These are phyloP conservation scores for Penicillium brevicompactum DNA, from an alignment of 2,329 filamentous ascomycete genomes.

Conservation along the genomic window DNA sequence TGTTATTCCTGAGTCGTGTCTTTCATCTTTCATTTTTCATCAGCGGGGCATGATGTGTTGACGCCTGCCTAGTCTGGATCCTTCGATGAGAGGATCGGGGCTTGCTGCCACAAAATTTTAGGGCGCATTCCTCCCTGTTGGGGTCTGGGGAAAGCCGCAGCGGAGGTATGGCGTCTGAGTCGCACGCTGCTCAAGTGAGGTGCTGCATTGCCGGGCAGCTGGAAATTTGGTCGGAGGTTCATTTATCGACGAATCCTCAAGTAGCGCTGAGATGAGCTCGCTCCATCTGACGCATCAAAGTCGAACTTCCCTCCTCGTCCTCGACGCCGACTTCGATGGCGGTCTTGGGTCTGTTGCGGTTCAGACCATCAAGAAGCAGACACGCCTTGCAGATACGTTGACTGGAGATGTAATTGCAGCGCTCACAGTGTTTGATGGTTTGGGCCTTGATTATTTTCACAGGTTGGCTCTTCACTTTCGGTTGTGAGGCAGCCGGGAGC, in stretches of 20 bases:
- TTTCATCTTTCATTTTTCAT: background rate
- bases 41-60: background rate
- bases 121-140: too few relatives aligned
- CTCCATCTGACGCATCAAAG: conserved; percentile 54
- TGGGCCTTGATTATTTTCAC: conserved; percentile 61
- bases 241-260: conserved; percentile 18
- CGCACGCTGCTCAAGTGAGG: too few relatives aligned
- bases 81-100: background rate
- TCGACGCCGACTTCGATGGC: conserved; percentile 49
- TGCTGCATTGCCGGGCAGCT: too few relatives aligned
- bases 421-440: conserved; percentile 74
- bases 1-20: background rate
- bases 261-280: conserved; percentile 45
- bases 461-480: conserved; percentile 29
- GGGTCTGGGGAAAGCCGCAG: background rate
- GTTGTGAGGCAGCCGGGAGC: conserved; percentile 19
- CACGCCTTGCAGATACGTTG: conserved; percentile 94
- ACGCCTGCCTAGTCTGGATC: background rate
- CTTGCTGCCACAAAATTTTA: background rate
- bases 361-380: conserved; percentile 82
- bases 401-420: conserved; percentile 93
- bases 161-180: too few relatives aligned
- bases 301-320: conserved; percentile 55
- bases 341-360: conserved; percentile 65
- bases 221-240: background rate